Evolutionary conservation across 805 yeast species (phyloP).

Genomic region (Tetrapisispora arboricola): DNA sequence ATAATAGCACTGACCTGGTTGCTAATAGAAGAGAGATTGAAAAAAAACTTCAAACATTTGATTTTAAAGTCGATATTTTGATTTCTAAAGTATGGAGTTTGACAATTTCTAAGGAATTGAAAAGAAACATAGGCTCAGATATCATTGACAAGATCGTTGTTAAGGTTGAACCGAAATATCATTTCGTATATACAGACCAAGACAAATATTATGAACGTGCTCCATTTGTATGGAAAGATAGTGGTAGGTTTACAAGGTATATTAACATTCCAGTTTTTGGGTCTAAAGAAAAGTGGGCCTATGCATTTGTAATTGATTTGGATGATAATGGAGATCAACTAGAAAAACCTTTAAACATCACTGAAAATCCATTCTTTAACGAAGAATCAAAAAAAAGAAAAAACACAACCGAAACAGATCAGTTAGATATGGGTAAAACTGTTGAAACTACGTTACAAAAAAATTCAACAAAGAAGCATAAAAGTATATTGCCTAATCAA

Average conservation of each 20-base stretch:
- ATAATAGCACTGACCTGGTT: conserved; percentile 13
- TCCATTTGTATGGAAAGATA: conserved; percentile 48
- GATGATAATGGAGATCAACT: conserved; percentile 20
- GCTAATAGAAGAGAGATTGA: conserved; percentile 21
- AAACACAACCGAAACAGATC: no score
- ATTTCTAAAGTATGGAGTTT: conserved; percentile 54
- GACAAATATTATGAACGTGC: conserved; percentile 44
- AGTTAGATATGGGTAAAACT: no score
- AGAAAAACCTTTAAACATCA: conserved; percentile 18
- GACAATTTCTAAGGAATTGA: conserved; percentile 36
- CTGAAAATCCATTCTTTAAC: conserved; percentile 27
- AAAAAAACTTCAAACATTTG: conserved; percentile 7
- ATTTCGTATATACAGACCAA: conserved; percentile 38
- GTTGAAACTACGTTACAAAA: no score
- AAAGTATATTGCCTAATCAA: conserved; percentile 41
- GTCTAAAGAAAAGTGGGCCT: conserved; percentile 53
- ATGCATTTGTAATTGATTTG: conserved; percentile 48
- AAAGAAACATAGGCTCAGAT: conserved; percentile 36
- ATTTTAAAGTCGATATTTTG: conserved; percentile 39
- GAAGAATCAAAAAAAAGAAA: conserved; percentile 2
- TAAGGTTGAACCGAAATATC: conserved; percentile 49
- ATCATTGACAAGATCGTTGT: conserved; percentile 39
- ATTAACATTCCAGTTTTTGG: conserved; percentile 56
- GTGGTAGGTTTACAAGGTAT: conserved; percentile 43
- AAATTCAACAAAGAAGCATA: conserved; percentile 26